phyloP scores from a whole-genome alignment of 768 basidiomycete genomes.

The Dioszegia crocea region DNA sequence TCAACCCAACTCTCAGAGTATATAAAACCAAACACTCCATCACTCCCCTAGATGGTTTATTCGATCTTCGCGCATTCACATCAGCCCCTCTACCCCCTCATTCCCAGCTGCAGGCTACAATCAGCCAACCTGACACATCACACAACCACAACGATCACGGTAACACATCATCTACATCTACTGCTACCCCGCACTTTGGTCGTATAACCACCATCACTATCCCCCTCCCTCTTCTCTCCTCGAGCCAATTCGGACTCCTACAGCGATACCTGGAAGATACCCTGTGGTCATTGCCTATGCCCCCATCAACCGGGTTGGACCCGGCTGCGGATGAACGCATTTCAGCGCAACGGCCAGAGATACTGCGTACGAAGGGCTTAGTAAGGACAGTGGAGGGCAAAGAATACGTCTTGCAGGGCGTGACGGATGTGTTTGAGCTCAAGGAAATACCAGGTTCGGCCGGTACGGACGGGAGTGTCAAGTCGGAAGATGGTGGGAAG shows the following conservation, averaged over 20 bases:
- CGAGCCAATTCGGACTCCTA: conserved; percentile 55
- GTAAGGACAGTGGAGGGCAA: conserved; percentile 56
- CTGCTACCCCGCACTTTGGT: conserved; percentile 52
- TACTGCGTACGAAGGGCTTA: conserved; percentile 85
- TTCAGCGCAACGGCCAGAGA: conserved; percentile 51
- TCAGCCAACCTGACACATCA: not conserved
- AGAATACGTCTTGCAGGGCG: conserved; percentile 80
- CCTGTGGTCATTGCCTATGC: conserved; percentile 65
- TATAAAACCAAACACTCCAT: conserved; percentile 66
- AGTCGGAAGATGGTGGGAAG: conserved; percentile 55
- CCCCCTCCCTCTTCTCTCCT: conserved; percentile 60
- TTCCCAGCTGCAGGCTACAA: not conserved
- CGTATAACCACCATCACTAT: conserved; percentile 77
- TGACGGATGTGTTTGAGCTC: conserved; percentile 84
- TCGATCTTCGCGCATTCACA: conserved; percentile 70
- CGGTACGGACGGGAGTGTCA: not conserved
- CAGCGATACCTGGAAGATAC: conserved; percentile 76
- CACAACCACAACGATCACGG: conserved; percentile 21
- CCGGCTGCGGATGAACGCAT: not conserved
- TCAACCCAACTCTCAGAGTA: conserved; percentile 77
- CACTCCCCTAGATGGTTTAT: conserved; percentile 70
- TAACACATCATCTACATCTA: conserved; percentile 43
- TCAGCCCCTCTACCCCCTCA: conserved; percentile 1
- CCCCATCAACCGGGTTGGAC: not conserved
- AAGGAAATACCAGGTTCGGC: conserved; percentile 23